Evolutionary conservation across 306 rosid species (phyloP).

Genomic region (Dryas drummondii): DNA sequence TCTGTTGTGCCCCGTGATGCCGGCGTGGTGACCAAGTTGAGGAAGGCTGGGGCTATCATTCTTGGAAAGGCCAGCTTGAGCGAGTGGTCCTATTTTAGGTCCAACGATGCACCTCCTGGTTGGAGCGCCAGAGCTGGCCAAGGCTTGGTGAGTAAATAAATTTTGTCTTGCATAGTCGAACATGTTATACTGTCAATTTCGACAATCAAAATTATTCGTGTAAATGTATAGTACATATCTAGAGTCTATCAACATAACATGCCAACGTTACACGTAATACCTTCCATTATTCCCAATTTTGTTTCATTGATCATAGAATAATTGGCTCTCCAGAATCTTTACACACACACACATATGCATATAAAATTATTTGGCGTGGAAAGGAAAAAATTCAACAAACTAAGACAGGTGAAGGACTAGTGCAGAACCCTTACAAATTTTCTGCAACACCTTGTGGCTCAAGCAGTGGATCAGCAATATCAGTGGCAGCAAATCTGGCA

Average conservation of each 20-base stretch:
- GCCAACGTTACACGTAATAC: background rate
- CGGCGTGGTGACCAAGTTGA: conserved; percentile 45
- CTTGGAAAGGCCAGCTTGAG: conserved; percentile 56
- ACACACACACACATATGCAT: too few species aligned
- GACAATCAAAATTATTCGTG: background rate
- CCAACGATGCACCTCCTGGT: conserved; percentile 21
- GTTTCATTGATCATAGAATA: background rate
- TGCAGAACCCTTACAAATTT: conserved; percentile 61
- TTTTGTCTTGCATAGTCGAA: background rate
- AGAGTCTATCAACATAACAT: background rate
- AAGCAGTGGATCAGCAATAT: conserved; percentile 60
- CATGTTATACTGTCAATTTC: background rate
- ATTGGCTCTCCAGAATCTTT: background rate
- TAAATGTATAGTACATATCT: background rate
- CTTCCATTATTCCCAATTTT: too few species aligned
- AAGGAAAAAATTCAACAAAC: background rate
- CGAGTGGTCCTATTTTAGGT: conserved; percentile 52
- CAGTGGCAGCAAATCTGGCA: conserved; percentile 67
- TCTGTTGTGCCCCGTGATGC: conserved; percentile 62
- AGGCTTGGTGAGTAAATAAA: conserved; percentile 36
- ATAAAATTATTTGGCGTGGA: too few species aligned
- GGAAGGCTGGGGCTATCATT: conserved; percentile 57
- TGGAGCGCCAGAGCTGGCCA: conserved; percentile 66
- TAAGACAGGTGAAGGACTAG: background rate
- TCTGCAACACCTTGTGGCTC: conserved; percentile 55